Evolutionary conservation across 768 basidiomycete genomes (phyloP).

Genomic region (Phylloporus sp.): DNA sequence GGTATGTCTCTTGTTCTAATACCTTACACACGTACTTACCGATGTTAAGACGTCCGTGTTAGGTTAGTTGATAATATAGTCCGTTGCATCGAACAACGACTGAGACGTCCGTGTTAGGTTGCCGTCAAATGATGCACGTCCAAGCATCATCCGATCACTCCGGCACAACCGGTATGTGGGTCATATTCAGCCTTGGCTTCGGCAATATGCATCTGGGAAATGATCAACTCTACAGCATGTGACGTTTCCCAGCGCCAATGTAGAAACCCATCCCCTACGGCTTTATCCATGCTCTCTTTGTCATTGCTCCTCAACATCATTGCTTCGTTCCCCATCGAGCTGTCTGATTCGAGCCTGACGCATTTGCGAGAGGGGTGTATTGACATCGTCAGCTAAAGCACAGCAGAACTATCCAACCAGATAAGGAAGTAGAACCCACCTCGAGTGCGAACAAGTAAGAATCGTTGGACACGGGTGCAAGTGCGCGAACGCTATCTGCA

Average conservation of each 20-base stretch:
- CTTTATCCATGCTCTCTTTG: background rate
- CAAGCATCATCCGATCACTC: background rate
- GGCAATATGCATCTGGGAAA: background rate
- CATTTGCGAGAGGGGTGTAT: no score
- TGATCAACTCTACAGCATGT: background rate
- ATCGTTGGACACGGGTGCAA: conserved; percentile 73
- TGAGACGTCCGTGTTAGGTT: no score
- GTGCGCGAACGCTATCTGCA: conserved; percentile 62
- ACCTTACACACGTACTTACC: no score
- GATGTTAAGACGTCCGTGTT: no score
- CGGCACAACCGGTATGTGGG: background rate
- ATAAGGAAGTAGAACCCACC: conserved; percentile 36
- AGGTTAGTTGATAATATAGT: no score
- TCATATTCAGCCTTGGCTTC: background rate
- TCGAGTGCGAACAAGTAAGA: conserved; percentile 76
- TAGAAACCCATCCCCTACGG: background rate
- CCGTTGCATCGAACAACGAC: no score
- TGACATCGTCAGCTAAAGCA: background rate
- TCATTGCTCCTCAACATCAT: background rate
- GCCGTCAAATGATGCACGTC: background rate
- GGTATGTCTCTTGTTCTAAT: no score
- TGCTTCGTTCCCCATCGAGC: conserved; percentile 3
- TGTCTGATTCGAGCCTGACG: conserved; percentile 9
- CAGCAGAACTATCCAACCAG: background rate
- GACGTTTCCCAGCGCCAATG: background rate